Base-by-base conservation (phyloP, 169 alveolate genomes). In the Plasmodium adleri region DNA sequence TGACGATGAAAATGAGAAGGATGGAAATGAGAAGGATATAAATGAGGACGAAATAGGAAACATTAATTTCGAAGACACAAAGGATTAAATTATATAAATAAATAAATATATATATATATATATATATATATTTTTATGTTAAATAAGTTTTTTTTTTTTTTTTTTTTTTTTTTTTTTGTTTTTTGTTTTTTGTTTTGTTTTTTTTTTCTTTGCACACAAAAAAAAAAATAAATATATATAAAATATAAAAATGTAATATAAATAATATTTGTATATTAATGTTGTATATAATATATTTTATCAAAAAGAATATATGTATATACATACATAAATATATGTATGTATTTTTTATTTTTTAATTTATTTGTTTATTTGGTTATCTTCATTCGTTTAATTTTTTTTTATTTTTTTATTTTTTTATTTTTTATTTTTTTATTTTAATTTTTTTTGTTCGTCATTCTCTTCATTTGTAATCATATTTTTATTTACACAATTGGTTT, bases 401-500 rank as follows among this genome's bases (percentile, higher is more conserved):
- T 39, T 10, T 22, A 13, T 15, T 47, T 17, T 58, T 73, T 43
- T 47, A 28, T 43, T 28, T 32, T 26, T 28, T 4, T 39, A 24
- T 54, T 49, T 15, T 39, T 10, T 22, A 13, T 15, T 47, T 17
- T 58, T 73, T 43, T 47, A 28, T 43, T 70, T 54, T 26, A 49
- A 58, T 39, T 24, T 74, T 74, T 52, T 60, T 66, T 52, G 58
- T 45, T 45, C 71, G 5, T 13, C 17, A 5, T 64, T 52, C 24
- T 56, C 74, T 58, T 50, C 92, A 26, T 43, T 80, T 86, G n/a
- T 62, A 56, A 83, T 59, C 45, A 50, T 59, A 3, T 32, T 60
- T 3, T 6, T 15, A 15, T 71, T 32, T 49, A 67, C 26, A 59
- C 62, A 83, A 91, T 66, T 32, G 9, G 86, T 62, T 92, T 92